Evolutionary conservation across 176 grass and related monocot species (phyloP).

Genomic region (Tuctoria greenei): DNA sequence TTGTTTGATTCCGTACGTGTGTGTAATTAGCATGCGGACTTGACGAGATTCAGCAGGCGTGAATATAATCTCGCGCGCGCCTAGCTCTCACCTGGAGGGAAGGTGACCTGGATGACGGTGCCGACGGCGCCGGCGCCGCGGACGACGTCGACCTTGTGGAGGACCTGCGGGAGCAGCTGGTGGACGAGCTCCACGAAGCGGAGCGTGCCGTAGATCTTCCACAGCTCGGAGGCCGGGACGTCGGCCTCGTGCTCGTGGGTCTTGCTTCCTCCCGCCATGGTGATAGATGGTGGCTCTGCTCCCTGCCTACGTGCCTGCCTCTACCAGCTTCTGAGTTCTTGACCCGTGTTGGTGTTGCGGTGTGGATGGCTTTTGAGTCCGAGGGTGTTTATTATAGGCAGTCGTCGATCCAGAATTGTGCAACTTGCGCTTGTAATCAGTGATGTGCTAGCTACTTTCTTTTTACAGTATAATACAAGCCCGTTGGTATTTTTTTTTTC

Average conservation of each 20-base stretch:
- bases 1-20: background rate
- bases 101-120: constrained; percentile 34
- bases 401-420: too few relatives aligned
- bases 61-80: background rate
- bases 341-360: background rate
- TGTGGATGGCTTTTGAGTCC: background rate
- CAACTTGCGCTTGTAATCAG: too few relatives aligned
- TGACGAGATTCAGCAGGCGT: background rate
- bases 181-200: constrained; percentile 24
- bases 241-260: constrained; percentile 27
- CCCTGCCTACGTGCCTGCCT: too few relatives aligned
- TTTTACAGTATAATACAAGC: too few relatives aligned
- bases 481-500: too few relatives aligned
- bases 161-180: constrained; percentile 22
- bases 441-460: too few relatives aligned
- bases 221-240: constrained; percentile 28
- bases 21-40: background rate
- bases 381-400: too few relatives aligned
- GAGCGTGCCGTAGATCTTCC: constrained; percentile 29
- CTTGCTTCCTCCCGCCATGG: constrained; percentile 33
- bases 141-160: constrained; percentile 32
- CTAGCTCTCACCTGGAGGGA: constrained; percentile 44
- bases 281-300: background rate
- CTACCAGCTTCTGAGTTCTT: background rate
- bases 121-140: constrained; percentile 29